A percentile compares a stretch with the other conserved stretches of the same genome.
phyloP scores from a whole-genome alignment of 176 grass and related monocot genomes.

The Eragrostis curvula region DNA sequence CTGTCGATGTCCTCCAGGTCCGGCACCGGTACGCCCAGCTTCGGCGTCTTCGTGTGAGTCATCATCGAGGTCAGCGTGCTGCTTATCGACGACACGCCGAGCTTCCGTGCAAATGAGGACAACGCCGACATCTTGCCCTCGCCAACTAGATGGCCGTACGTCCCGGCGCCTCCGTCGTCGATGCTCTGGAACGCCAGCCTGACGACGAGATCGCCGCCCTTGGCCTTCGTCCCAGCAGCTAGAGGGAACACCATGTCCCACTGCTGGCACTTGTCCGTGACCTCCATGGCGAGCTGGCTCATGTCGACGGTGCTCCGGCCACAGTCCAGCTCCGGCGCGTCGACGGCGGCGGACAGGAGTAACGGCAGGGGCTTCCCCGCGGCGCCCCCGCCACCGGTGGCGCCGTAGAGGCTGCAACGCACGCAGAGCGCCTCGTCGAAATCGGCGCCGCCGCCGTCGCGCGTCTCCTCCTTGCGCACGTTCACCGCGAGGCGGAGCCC shows the following conservation, averaged over 20 bases:
- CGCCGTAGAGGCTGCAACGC: conserved; percentile 70
- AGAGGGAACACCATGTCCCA: conserved; percentile 69
- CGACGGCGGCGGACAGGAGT: conserved; percentile 54
- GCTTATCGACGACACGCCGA: conserved; percentile 66
- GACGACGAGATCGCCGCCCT: conserved; percentile 69
- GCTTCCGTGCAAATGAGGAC: conserved; percentile 54
- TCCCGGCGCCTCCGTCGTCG: conserved; percentile 62
- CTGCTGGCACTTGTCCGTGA: conserved; percentile 66
- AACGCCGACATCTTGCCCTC: conserved; percentile 30
- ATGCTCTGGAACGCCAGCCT: conserved; percentile 87
- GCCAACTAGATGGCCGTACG: conserved; percentile 53
- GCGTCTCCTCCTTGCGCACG: conserved; percentile 78
- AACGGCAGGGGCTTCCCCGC: conserved; percentile 62
- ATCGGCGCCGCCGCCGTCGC: conserved; percentile 63
- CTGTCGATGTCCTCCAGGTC: conserved; percentile 68
- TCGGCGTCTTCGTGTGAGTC: conserved; percentile 39
- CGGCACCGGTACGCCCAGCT: conserved; percentile 38
- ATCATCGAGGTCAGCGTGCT: conserved; percentile 63
- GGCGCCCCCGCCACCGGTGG: conserved; percentile 44
- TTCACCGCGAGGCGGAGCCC: conserved; percentile 75
- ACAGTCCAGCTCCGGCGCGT: conserved; percentile 75
- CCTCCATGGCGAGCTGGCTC: conserved; percentile 64
- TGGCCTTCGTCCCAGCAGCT: conserved; percentile 67
- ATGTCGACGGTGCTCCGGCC: conserved; percentile 67
- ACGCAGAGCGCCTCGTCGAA: conserved; percentile 87